Percentiles rank a stretch among this genome's conserved stretches.
These are phyloP conservation scores for Chaetothyriales sp. DNA, from an alignment of 2,329 filamentous ascomycete species.

Conservation along the genomic window DNA sequence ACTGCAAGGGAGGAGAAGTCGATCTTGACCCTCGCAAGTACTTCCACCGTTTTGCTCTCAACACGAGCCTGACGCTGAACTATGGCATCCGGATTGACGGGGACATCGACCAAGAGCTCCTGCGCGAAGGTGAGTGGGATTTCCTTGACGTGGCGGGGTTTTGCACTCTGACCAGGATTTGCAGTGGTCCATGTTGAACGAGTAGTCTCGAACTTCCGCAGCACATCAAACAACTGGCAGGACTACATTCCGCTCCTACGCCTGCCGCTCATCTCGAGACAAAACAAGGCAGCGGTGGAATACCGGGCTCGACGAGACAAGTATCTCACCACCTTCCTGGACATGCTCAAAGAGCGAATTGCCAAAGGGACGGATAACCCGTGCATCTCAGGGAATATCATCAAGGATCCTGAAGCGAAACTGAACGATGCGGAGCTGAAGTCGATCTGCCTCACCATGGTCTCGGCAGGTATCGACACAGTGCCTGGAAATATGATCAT, in stretches of 20 bases:
- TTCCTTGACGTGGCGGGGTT: not conserved
- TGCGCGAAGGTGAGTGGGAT: constrained; percentile 40
- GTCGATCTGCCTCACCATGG: constrained; percentile 70
- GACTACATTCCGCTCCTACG: constrained; percentile 69
- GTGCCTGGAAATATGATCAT: constrained; percentile 68
- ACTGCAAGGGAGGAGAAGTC: constrained; percentile 45
- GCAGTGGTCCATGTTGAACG: constrained; percentile 59
- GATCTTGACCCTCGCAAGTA: constrained; percentile 61
- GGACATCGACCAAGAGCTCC: constrained; percentile 51
- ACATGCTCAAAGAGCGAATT: constrained; percentile 48
- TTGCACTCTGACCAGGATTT: constrained; percentile 1
- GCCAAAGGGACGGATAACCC: constrained; percentile 51
- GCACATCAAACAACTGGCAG: constrained; percentile 71
- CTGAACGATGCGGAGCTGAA: constrained; percentile 61
- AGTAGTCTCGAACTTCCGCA: constrained; percentile 60
- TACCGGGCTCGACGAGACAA: constrained; percentile 56
- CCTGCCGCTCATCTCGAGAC: constrained; percentile 43
- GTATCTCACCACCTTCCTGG: constrained; percentile 47
- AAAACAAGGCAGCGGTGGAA: constrained; percentile 47
- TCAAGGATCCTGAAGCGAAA: constrained; percentile 56
- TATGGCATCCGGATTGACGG: constrained; percentile 66
- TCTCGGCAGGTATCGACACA: constrained; percentile 68
- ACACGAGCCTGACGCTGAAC: constrained; percentile 63
- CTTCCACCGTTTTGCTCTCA: constrained; percentile 63
- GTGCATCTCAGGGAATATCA: constrained; percentile 56